phyloP scores from a whole-genome alignment of 805 yeast genomes.

The Kregervanrija fluxuum region DNA sequence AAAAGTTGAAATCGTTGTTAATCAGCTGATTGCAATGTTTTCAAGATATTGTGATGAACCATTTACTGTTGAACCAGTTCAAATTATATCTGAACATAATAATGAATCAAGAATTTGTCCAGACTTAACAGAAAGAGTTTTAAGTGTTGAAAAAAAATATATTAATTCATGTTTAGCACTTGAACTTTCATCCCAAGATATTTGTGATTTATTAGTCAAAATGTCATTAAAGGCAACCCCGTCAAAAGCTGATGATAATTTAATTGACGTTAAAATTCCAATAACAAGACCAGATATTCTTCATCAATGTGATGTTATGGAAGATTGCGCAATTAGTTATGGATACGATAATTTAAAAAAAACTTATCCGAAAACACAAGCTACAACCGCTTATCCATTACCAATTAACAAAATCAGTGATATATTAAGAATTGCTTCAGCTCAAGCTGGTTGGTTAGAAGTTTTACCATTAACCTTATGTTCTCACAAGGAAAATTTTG shows the following conservation, averaged over 20 bases:
- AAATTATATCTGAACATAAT: conserved; percentile 78
- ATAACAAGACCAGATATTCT: conserved; percentile 92
- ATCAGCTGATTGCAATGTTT: conserved; percentile 93
- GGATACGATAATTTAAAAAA: conserved; percentile 86
- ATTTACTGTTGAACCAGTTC: conserved; percentile 85
- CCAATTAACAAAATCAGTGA: conserved; percentile 89
- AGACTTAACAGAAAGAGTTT: conserved; percentile 53
- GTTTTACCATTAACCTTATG: conserved; percentile 93
- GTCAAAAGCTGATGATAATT: conserved; percentile 37
- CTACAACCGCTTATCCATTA: conserved; percentile 79
- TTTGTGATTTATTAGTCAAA: conserved; percentile 59
- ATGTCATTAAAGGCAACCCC: conserved; percentile 73
- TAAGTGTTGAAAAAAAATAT: conserved; percentile 72
- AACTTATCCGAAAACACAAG: conserved; percentile 68
- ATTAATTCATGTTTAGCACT: conserved; percentile 93
- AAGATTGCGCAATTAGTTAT: conserved; percentile 94
- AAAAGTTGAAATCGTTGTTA: conserved; percentile 86
- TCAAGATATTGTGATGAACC: conserved; percentile 76
- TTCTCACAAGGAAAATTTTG: conserved; percentile 95
- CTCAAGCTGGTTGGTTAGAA: conserved; percentile 94
- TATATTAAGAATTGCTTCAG: conserved; percentile 81
- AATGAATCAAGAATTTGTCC: conserved; percentile 72
- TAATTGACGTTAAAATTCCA: conserved; percentile 69
- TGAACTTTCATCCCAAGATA: conserved; percentile 58
- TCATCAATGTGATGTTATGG: conserved; percentile 98